Evolutionary conservation across 2,329 filamentous ascomycete species (phyloP).

Genomic region (Neopestalotiopsis clavispora): DNA sequence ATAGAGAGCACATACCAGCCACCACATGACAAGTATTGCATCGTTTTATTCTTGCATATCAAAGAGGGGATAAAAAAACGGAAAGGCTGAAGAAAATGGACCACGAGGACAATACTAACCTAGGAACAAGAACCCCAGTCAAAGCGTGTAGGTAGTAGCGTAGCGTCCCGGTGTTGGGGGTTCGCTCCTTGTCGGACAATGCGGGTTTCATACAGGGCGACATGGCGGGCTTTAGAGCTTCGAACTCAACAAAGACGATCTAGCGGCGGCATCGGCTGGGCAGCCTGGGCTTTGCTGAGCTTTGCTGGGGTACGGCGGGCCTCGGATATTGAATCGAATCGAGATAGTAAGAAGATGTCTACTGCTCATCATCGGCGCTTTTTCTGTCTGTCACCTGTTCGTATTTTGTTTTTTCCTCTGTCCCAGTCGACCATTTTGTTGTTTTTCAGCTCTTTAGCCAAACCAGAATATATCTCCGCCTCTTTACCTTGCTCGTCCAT

Average conservation of each 20-base stretch:
- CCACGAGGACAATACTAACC: background rate
- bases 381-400: background rate
- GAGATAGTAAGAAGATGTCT: background rate
- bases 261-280: background rate
- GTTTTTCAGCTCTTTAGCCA: background rate
- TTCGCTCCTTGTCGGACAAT: background rate
- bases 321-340: slow-evolving; percentile 2
- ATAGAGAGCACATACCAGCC: background rate
- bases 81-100: background rate
- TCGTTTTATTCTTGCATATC: background rate
- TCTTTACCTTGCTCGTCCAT: background rate
- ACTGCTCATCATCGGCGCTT: background rate
- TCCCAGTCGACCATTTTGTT: background rate
- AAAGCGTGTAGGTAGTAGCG: background rate
- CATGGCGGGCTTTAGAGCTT: background rate
- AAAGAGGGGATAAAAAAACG: background rate
- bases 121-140: background rate
- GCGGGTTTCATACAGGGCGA: background rate
- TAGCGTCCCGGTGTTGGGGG: background rate
- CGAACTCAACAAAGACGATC: background rate
- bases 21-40: background rate
- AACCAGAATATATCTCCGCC: slow-evolving; percentile 1
- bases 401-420: background rate
- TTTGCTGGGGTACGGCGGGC: background rate
- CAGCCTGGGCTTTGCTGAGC: background rate